Percentiles rank a stretch among this genome's conserved stretches.
These are phyloP conservation scores for Handroanthus guayacan DNA, from an alignment of 257 asterid genomes.

Conservation along the genomic window DNA sequence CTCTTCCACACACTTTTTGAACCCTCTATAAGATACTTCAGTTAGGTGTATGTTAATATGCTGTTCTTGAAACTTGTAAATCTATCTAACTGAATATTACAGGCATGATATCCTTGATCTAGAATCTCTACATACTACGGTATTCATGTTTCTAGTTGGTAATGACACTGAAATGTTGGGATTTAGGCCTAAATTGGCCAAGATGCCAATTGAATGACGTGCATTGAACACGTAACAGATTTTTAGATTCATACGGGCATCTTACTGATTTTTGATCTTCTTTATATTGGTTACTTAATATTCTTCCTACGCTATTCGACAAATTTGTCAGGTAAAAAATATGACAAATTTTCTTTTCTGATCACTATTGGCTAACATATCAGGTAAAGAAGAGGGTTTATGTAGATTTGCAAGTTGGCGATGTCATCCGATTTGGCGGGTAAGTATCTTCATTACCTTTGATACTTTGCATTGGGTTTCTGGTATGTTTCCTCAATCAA, in stretches of 20 bases:
- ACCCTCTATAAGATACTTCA: background rate
- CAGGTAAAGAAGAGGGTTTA: constrained; percentile 83
- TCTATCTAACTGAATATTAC: background rate
- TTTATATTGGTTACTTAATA: constrained; percentile 6
- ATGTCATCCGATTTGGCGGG: constrained; percentile 96
- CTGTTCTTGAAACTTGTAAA: constrained; percentile 29
- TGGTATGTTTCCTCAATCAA: constrained; percentile 2
- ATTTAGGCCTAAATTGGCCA: constrained; percentile 13
- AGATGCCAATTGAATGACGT: constrained; percentile 26
- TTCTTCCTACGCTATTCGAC: constrained; percentile 18
- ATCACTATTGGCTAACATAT: constrained; percentile 32
- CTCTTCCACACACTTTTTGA: constrained; percentile 14
- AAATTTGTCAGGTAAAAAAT: constrained; percentile 23
- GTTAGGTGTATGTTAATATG: background rate
- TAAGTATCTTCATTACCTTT: constrained; percentile 53
- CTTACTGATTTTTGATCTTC: constrained; percentile 8
- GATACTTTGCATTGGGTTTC: constrained; percentile 21
- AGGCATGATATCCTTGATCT: background rate
- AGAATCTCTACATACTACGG: constrained; percentile 7
- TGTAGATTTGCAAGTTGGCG: constrained; percentile 92
- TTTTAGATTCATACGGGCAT: constrained; percentile 24
- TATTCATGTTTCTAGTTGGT: constrained; percentile 5
- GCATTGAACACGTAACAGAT: background rate
- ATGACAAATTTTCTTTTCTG: constrained; percentile 24
- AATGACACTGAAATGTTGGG: constrained; percentile 10